Percentiles rank a stretch among this genome's conserved stretches.
These are phyloP conservation scores for Citrus sinensis DNA, from an alignment of 345 rosid species.

Conservation along the genomic window DVS_A1.0 CM039165.1:8107501-8108000, in stretches of 20 bases:
- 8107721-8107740: conserved; percentile 93
- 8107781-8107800: too few species aligned
- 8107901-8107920: too few species aligned
- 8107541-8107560: conserved; percentile 66
- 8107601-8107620: conserved; percentile 50
- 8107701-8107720: conserved; percentile 83
- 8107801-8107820: too few species aligned
- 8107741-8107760: conserved; percentile 59
- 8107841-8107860: too few species aligned
- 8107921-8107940: too few species aligned
- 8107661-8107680: conserved; percentile 77
- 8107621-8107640: conserved; percentile 55
- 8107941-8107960: too few species aligned
- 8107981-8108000: too few species aligned
- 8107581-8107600: conserved; percentile 86
- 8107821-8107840: too few species aligned
- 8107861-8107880: too few species aligned
- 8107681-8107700: conserved; percentile 86
- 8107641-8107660: conserved; percentile 72
- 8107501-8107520: conserved; percentile 69
- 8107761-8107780: background rate
- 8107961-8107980: too few species aligned
- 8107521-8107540: conserved; percentile 76
- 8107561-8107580: conserved; percentile 74
- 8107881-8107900: too few species aligned